Conservation (phyloP, 208 protist genomes). For the Crithidia mellificae region DNA sequence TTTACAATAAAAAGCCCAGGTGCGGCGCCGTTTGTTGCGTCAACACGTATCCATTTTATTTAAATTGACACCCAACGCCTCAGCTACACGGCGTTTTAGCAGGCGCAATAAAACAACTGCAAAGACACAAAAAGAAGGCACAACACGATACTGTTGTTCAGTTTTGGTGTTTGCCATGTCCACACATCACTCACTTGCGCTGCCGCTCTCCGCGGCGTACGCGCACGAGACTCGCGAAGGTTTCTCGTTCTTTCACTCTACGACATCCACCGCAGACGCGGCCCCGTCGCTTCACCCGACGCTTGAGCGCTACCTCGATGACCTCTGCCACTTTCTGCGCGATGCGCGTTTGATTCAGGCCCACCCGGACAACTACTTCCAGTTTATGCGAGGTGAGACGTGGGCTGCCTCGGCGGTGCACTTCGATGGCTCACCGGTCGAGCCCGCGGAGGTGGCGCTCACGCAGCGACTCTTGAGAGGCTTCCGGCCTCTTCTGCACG, state of each 20-base stretch:
- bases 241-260: conserved; percentile 44
- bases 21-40: too few species aligned
- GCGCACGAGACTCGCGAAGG: conserved; percentile 26
- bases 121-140: too few species aligned
- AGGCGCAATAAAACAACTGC: too few species aligned
- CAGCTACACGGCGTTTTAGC: too few species aligned
- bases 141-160: too few species aligned
- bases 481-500: conserved; percentile 39
- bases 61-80: too few species aligned
- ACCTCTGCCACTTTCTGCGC: conserved; percentile 62
- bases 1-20: too few species aligned
- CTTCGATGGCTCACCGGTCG: conserved; percentile 48
- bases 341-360: conserved; percentile 68
- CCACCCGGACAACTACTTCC: conserved; percentile 82
- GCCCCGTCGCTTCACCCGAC: neutral
- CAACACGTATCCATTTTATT: too few species aligned
- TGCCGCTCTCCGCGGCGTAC: conserved; percentile 63
- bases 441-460: conserved; percentile 47
- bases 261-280: conserved; percentile 1
- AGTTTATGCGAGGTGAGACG: conserved; percentile 43
- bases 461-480: conserved; percentile 49
- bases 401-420: conserved; percentile 27
- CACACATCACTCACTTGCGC: conserved; percentile 44
- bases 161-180: conserved; percentile 30
- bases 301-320: conserved; percentile 64